Percentiles rank a stretch among this genome's conserved stretches.
These are phyloP conservation scores for Chenopodium suecicum DNA, from an alignment of 148 eudicot genomes.

Conservation along the genomic window DNA sequence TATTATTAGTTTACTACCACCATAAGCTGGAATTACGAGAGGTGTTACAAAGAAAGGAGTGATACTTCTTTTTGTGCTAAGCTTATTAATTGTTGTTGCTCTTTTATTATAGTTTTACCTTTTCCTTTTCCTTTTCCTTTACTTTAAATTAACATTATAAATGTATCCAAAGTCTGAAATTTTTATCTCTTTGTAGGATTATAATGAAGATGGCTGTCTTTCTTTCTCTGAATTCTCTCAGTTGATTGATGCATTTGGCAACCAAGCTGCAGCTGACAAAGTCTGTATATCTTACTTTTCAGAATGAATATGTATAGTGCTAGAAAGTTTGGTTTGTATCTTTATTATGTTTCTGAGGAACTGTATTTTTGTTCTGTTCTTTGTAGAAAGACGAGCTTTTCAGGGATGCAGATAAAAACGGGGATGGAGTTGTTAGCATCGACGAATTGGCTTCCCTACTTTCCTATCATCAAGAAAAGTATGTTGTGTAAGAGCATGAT, in stretches of 20 bases:
- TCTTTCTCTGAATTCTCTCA: constrained; percentile 75
- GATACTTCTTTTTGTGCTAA: neutral
- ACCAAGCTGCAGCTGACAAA: constrained; percentile 75
- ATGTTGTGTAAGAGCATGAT: constrained; percentile 7
- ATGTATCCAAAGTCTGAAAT: constrained; percentile 7
- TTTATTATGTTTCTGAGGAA: neutral
- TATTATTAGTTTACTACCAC: neutral
- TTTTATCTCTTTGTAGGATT: constrained; percentile 53
- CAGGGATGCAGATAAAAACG: constrained; percentile 76
- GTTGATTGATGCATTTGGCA: constrained; percentile 83
- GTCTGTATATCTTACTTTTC: constrained; percentile 30
- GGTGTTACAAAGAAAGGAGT: neutral
- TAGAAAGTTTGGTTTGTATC: neutral
- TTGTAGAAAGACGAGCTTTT: constrained; percentile 89
- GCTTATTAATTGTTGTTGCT: neutral
- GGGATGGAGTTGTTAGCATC: constrained; percentile 78
- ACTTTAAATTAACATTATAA: neutral
- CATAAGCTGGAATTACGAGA: neutral
- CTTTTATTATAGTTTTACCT: neutral
- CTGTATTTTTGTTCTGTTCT: neutral
- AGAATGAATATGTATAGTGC: neutral
- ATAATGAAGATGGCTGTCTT: constrained; percentile 73
- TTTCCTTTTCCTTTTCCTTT: neutral
- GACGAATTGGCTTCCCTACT: constrained; percentile 92
- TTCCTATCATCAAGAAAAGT: constrained; percentile 78